A percentile compares a stretch with the other conserved stretches of the same genome.
phyloP scores from a whole-genome alignment of 108 stramenopile species.

The Cyclotella cryptica region DNA sequence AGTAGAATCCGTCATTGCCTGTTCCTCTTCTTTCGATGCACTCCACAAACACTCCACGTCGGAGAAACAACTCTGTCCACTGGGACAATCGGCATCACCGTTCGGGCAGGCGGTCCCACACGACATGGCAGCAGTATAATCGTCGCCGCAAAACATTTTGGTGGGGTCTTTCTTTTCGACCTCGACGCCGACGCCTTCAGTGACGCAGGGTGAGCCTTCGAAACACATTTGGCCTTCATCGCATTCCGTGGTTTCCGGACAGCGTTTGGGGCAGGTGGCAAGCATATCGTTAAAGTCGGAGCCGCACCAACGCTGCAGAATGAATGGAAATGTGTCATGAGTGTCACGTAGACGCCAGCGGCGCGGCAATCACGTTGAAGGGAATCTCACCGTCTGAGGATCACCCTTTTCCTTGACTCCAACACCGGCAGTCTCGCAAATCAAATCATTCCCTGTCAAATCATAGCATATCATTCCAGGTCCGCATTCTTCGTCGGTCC shows the following conservation, averaged over 20 bases:
- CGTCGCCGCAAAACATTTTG: slow-evolving; percentile 44
- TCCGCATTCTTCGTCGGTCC: slow-evolving; percentile 49
- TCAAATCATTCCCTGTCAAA: slow-evolving; percentile 48
- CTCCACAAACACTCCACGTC: slow-evolving; percentile 37
- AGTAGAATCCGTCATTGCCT: background rate
- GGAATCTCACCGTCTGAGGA: slow-evolving; percentile 34
- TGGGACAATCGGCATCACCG: slow-evolving; percentile 23
- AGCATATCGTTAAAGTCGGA: slow-evolving; percentile 20
- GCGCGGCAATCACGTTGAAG: no score
- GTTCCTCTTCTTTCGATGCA: slow-evolving; percentile 5
- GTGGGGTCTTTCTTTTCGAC: slow-evolving; percentile 22
- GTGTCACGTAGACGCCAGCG: no score
- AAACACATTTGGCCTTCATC: slow-evolving; percentile 33
- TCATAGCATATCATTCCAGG: slow-evolving; percentile 30
- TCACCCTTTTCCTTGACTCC: slow-evolving; percentile 51
- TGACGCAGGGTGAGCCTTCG: slow-evolving; percentile 39
- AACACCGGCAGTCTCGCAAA: slow-evolving; percentile 28
- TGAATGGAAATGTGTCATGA: no score
- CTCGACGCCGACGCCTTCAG: slow-evolving; percentile 18
- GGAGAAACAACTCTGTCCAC: slow-evolving; percentile 31
- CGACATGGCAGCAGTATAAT: slow-evolving; percentile 14
- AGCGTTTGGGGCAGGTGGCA: slow-evolving; percentile 21
- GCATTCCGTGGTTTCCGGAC: slow-evolving; percentile 20
- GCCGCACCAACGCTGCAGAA: slow-evolving; percentile 17
- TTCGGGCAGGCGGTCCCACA: slow-evolving; percentile 28